phyloP scores from a whole-genome alignment of 1,284 basidiomycete species.

The Cutaneotrichosporon cutaneum region DNA sequence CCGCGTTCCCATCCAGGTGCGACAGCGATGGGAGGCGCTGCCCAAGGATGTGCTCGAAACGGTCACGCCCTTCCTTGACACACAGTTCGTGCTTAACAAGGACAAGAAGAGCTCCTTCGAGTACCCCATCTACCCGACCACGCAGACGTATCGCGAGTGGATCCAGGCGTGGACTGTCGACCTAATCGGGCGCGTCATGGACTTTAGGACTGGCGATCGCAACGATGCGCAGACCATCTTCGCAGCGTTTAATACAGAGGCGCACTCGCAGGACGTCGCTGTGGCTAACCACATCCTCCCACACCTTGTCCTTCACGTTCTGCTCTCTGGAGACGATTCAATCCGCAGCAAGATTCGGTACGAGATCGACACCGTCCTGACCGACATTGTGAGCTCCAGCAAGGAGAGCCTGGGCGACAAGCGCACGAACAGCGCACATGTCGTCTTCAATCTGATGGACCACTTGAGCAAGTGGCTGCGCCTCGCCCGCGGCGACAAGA shows the following conservation, averaged over 20 bases:
- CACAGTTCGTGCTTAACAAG: constrained; percentile 61
- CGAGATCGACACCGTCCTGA: constrained; percentile 79
- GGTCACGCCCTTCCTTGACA: constrained; percentile 80
- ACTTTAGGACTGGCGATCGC: constrained; percentile 13
- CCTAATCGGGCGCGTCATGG: constrained; percentile 66
- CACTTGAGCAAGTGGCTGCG: constrained; percentile 89
- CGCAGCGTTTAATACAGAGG: constrained; percentile 70
- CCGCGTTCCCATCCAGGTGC: constrained; percentile 65
- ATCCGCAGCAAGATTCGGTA: constrained; percentile 66
- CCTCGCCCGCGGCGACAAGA: constrained; percentile 55
- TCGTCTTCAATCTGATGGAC: constrained; percentile 91
- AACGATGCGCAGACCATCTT: constrained; percentile 63
- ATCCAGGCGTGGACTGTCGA: constrained; percentile 84
- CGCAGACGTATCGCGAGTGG: constrained; percentile 91
- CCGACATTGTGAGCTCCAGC: constrained; percentile 74
- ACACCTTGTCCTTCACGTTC: constrained; percentile 82
- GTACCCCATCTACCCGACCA: constrained; percentile 71
- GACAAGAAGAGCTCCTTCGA: constrained; percentile 42
- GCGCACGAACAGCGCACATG: constrained; percentile 82
- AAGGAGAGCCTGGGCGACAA: constrained; percentile 68
- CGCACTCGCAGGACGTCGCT: constrained; percentile 84
- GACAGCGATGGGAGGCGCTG: constrained; percentile 69
- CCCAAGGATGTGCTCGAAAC: constrained; percentile 85
- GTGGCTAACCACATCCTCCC: constrained; percentile 89
- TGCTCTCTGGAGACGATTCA: constrained; percentile 70